Percentiles rank a stretch among this genome's conserved stretches.
These are phyloP conservation scores for Amphicarpaea edgeworthii DNA, from an alignment of 306 rosid genomes.

Conservation along the genomic window DNA sequence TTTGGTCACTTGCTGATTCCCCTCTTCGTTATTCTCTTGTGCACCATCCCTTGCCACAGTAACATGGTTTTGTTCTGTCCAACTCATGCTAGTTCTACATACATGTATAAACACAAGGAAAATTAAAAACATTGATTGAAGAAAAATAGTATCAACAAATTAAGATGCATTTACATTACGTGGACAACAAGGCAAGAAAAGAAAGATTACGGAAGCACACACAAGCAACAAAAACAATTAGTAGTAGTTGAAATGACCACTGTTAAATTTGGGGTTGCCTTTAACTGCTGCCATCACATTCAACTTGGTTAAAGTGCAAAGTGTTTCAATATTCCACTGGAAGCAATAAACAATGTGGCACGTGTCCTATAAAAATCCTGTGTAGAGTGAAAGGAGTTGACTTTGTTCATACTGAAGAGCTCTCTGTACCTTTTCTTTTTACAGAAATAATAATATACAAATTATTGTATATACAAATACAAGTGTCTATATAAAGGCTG, in stretches of 20 bases:
- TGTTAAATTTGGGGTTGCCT: not conserved
- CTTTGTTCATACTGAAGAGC: not conserved
- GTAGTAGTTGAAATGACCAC: not conserved
- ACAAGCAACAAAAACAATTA: not conserved
- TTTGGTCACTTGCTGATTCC: constrained; percentile 49
- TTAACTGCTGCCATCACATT: constrained; percentile 11
- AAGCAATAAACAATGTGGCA: constrained; percentile 8
- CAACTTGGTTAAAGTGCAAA: constrained; percentile 34
- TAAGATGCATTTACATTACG: too few relatives aligned
- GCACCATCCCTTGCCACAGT: constrained; percentile 44
- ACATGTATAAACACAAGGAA: not conserved
- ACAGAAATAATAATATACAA: not conserved
- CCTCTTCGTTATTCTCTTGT: constrained; percentile 53
- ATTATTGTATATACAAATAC: constrained; percentile 1
- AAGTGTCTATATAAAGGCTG: not conserved
- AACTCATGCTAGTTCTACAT: not conserved
- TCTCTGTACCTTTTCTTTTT: not conserved
- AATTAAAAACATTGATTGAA: too few relatives aligned
- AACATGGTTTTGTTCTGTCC: constrained; percentile 8
- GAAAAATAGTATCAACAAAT: too few relatives aligned
- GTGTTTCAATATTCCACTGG: constrained; percentile 20
- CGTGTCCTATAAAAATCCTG: constrained; percentile 20
- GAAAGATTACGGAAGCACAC: not conserved
- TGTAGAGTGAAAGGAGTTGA: constrained; percentile 25
- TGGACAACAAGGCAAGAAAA: constrained; percentile 10